Base-by-base conservation (phyloP, 805 yeast genomes). In the Schizosaccharomyces octosporus region DNA sequence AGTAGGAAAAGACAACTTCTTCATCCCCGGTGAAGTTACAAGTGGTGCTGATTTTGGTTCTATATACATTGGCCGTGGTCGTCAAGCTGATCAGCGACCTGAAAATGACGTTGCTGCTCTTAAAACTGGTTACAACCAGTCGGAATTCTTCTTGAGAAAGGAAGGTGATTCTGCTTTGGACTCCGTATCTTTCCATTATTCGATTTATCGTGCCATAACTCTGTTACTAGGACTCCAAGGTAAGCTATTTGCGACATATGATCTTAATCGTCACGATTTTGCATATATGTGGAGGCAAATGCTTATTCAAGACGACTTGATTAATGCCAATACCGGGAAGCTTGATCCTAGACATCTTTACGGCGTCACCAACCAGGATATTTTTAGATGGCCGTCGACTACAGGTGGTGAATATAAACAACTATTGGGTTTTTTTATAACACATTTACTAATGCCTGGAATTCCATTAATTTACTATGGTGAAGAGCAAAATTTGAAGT, bases 281-380 rank as follows among this genome's bases (percentile, higher is more conserved):
- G 42, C 45, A n/a, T 15, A 17, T 17, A 39, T 32, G 45, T 57
- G 59, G 59, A 21, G 29, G 11, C 42, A 32, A 39, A 57, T 57
- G 42, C 42, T 57, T n/a, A 57, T 19, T 19, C 42, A 32, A 32
- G 45, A 57, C 27, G 59, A 57, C n/a, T 3, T 57, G 4, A 39
- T 57, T 31, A 57, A 57, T 36, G 59, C 59, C 29, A 57, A 57
- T 39, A 57, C 59, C 15, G 27, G 27, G 17, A 39, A 57, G 32
- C 32, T 57, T 32, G 59, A 57, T 57, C 59, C 59, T 1, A 27
- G 59, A 19, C 59, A 57, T 39, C 42, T 57, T 17, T 57, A 36
- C 32, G 59, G 59, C 21, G 19, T 39, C 7, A 57, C 45, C n/a
- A 57, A 57, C n/a, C 59, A 57, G 29, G 59, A 57, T 57, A 39